Evolutionary conservation across 2,329 filamentous ascomycete genomes (phyloP).

Genomic region (Hirsutella minnesotensis): DNA sequence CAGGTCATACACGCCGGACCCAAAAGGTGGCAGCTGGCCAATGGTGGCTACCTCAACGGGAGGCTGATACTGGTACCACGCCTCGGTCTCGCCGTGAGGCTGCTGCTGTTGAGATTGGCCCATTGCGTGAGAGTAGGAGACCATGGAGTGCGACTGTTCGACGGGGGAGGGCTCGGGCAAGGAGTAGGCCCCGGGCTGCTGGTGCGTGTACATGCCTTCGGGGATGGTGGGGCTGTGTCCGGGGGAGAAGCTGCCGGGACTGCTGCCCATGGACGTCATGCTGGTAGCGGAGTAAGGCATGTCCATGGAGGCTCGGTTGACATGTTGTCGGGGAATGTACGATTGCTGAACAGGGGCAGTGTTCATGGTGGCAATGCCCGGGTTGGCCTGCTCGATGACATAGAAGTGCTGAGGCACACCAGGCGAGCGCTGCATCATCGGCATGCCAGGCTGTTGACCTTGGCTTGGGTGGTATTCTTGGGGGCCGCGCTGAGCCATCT

Average conservation of each 20-base stretch:
- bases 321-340: conserved; percentile 38
- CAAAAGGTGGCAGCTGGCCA: conserved; percentile 37
- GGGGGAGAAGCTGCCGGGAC: conserved; percentile 46
- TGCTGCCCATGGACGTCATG: conserved; percentile 42
- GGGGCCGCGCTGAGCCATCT: conserved; percentile 19
- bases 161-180: conserved; percentile 35
- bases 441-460: conserved; percentile 19
- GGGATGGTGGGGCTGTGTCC: conserved; percentile 41
- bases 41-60: conserved; percentile 46
- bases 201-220: conserved; percentile 46
- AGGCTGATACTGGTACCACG: conserved; percentile 47
- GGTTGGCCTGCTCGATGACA: conserved; percentile 49
- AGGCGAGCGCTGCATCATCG: conserved; percentile 36
- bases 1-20: conserved; percentile 36
- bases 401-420: conserved; percentile 41
- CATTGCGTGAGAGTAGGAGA: conserved; percentile 29
- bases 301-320: conserved; percentile 33
- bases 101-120: conserved; percentile 19
- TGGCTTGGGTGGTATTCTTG: conserved; percentile 9
- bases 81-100: conserved; percentile 25
- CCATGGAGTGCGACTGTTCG: conserved; percentile 29
- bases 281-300: conserved; percentile 38
- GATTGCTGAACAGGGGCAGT: conserved; percentile 35
- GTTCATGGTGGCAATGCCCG: conserved; percentile 50
- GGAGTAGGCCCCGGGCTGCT: conserved; percentile 35